Evolutionary conservation across 1,284 basidiomycete genomes (phyloP), one percentile per base, ranked within the genome.

Genomic region (Moesziomyces sp.): DNA sequence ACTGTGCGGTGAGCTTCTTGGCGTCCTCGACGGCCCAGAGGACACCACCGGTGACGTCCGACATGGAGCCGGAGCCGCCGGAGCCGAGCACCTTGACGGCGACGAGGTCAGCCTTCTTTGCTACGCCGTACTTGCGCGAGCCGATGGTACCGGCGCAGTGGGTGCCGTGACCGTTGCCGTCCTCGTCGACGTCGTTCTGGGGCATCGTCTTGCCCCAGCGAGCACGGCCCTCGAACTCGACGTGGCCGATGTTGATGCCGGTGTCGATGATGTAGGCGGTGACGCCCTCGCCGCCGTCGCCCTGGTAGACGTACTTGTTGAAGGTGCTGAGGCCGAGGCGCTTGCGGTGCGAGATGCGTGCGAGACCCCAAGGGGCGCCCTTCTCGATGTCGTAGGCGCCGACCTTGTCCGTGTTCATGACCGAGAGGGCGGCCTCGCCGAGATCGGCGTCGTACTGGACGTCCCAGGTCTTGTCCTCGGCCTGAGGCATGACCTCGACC

Each of bases 81-180:
- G 91, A 77, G 68, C 94, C 93, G 56, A 99, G 89, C 23, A 99
- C 97, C 89, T 99, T 99, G 87, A 99, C 96, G 52, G 97, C 97
- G 74, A 94, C 90, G 73, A 99, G 88, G 65, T 92, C 89, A 50
- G 94, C 95, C 77, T 89, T 89, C 90, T 98, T 99, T 60, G 97
- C 95, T 48, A 99, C 93, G 86, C 97, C 97, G 81, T 93, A 96
- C 83, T 87, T 90, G 79, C 86, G 85, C 18, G 91, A 92, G 21
- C 89, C 93, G 50, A 86, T 85, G 19, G 86, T 86, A 46, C 86
- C 86, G 24, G 84, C 84, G 78, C 92, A 93, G 86, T 96, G 93
- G 45, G 92, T 90, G 52, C 88, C 88, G 84, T 88, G 88, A 50
- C 88, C 88, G 82, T 89, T 88, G 52, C 86, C 87, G 79, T 95